These are phyloP conservation scores for Lithocarpus polystachyus DNA, from an alignment of 306 rosid species.

Conservation along the genomic window DNA sequence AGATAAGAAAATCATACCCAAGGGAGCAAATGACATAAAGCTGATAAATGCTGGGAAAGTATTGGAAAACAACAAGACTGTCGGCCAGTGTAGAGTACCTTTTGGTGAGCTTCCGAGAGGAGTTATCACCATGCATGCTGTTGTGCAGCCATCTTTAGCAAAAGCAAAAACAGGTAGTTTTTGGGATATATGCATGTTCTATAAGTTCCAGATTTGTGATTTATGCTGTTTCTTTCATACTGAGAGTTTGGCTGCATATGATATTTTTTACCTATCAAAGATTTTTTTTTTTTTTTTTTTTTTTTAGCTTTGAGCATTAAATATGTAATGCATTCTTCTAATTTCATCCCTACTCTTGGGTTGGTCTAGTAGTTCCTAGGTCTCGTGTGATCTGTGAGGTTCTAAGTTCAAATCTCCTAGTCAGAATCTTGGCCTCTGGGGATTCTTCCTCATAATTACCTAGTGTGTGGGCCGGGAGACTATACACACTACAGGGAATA, in stretches of 20 bases:
- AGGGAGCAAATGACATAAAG: slow-evolving; percentile 78
- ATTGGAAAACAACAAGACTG: slow-evolving; percentile 89
- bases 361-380: no score
- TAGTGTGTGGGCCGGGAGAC: no score
- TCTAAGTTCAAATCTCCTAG: no score
- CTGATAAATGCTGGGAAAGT: slow-evolving; percentile 83
- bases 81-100: slow-evolving; percentile 82
- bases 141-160: slow-evolving; percentile 78
- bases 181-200: slow-evolving; percentile 6
- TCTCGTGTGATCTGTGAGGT: no score
- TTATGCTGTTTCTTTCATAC: not conserved
- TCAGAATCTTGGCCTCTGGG: no score
- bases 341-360: not conserved
- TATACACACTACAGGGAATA: no score
- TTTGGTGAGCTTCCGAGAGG: slow-evolving; percentile 76
- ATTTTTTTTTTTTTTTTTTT: not conserved
- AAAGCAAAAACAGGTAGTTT: slow-evolving; percentile 80
- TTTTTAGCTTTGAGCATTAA: not conserved
- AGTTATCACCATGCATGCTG: slow-evolving; percentile 90
- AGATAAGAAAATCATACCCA: slow-evolving; percentile 80
- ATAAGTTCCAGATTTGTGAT: not conserved
- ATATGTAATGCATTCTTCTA: not conserved
- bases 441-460: no score
- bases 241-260: slow-evolving; percentile 8
- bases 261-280: not conserved